Evolutionary conservation across 1,284 basidiomycete species (phyloP), one percentile per base, ranked within the genome.

Genomic region (Apiotrichum gracile): DNA sequence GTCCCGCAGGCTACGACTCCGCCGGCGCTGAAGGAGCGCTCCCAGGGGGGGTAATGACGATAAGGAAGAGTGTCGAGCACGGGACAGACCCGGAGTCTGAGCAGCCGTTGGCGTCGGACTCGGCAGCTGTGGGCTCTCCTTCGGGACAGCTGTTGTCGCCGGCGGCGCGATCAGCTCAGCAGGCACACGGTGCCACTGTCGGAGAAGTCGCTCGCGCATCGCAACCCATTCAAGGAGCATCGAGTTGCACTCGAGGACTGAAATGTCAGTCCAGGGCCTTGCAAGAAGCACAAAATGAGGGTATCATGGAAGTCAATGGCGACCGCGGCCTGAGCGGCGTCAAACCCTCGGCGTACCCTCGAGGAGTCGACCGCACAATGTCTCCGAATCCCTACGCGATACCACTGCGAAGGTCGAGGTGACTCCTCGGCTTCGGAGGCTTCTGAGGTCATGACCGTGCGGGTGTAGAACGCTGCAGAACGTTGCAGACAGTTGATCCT

Each of bases 191-290:
- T 31, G 16, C 43, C 43, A 45, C 19, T 45, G 43, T 4, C 31
- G 29, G 10, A 45, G 43, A 4, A 45, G 43, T 2, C 31, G 27
- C 29, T 45, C 43, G 21, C 43, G 43, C 43, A 45, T 45, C 29
- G 43, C 43, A 5, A 45, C 43, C 43, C 43, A 45, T 14, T 45
- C 43, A 13, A 45, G 43, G 12, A 45, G 43, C 43, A 45, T 45
- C 12, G 29, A 31, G 29, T 45, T 45, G 17, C 43, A 45, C 17
- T 45, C 26, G 19, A 45, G 43, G 29, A 45, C 43, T 45, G 43
- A 4, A 22, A 3, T 10, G 22, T 43, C n/a, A 43, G 26, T 25
- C n/a, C n/a, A 6, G 16, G 19, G 6, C 16, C 10, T 12, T 12
- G 14, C 12, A 8, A n/a, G 35, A 37, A 9, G 16, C 8, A 4